Base-by-base conservation (phyloP, 495 filamentous ascomycete genomes). In the Neurospora tetrasperma region DNA sequence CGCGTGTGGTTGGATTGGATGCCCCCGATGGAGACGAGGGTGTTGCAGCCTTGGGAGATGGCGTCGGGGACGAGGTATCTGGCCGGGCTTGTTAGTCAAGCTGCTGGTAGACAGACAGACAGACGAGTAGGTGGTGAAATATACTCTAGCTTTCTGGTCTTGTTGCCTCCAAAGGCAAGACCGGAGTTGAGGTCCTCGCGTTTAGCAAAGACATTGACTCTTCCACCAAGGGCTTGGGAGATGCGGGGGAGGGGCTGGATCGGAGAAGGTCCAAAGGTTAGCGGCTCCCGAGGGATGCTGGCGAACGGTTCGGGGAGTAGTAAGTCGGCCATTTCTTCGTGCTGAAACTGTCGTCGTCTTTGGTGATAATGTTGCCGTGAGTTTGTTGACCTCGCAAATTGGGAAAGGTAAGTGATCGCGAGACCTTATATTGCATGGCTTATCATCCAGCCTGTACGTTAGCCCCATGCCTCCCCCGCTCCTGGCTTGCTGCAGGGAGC, bases 1-100 rank as follows among this genome's bases (percentile, higher is more conserved):
- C 90, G 85, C 9, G 88, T 91, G 78, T 90, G 89, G 83, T 91
- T 92, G 38, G 85, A 88, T 75, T 91, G 89, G 12, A 91, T 82
- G 46, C 89, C 90, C 66, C 90, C 89, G 76, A 90, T 88, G 69
- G 83, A 86, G 71, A 91, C 84, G 14, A 92, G 83, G 4, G 86
- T 89, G 72, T 86, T 84, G 76, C 81, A 84, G 20, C 84, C 83
- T 71, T 85, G 81, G 69, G 81, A 78, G n/a, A 86, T 79, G 10
- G 89, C 89, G 27, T 90, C 88, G 6, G 88, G 83, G 59, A 87
- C 78, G 40, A 90, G 84, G 71, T 86, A 86, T 79, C 84, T 86
- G 54, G 20, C 14, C 9, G 14, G 42, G 42, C 42, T 42, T 42
- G 42, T 42, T 12, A 42, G 42, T 16, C 42, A 42, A 5, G 42